Evolutionary conservation across 1,284 basidiomycete genomes (phyloP).

Genomic region (Chalciporus piperatoides): DNA sequence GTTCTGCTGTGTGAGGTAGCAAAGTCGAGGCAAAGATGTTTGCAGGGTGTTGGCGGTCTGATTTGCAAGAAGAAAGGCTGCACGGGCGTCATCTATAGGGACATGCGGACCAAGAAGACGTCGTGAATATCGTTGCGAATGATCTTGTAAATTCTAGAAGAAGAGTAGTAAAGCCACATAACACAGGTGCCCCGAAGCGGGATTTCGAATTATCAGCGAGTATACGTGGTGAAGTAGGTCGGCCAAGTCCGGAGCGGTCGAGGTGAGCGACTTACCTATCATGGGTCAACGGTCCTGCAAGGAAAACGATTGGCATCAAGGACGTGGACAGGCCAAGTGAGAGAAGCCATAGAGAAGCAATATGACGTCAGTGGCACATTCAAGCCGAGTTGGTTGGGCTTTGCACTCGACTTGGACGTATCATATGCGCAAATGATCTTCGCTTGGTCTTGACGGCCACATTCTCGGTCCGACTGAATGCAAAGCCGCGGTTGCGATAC

Average conservation of each 20-base stretch:
- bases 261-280: slow-evolving; percentile 42
- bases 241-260: neutral
- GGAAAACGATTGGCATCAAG: slow-evolving; percentile 86
- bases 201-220: slow-evolving; percentile 89
- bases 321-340: slow-evolving; percentile 84
- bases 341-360: too few relatives aligned
- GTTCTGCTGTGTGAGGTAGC: slow-evolving; percentile 62
- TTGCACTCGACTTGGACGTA: slow-evolving; percentile 72
- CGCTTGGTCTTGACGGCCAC: slow-evolving; percentile 82
- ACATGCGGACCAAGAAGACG: neutral
- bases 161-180: slow-evolving; percentile 75
- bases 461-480: slow-evolving; percentile 96
- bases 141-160: slow-evolving; percentile 82
- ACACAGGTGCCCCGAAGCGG: slow-evolving; percentile 68
- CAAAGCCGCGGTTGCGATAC: slow-evolving; percentile 91
- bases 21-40: slow-evolving; percentile 94
- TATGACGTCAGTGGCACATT: slow-evolving; percentile 7
- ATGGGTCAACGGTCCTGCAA: slow-evolving; percentile 90
- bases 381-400: slow-evolving; percentile 38
- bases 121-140: slow-evolving; percentile 62
- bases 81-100: neutral
- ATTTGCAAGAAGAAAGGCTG: slow-evolving; percentile 95
- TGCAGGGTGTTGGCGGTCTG: slow-evolving; percentile 94
- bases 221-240: slow-evolving; percentile 43
- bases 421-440: slow-evolving; percentile 87